Conservation (phyloP, 805 yeast species). For the Spathaspora boniae region DNA sequence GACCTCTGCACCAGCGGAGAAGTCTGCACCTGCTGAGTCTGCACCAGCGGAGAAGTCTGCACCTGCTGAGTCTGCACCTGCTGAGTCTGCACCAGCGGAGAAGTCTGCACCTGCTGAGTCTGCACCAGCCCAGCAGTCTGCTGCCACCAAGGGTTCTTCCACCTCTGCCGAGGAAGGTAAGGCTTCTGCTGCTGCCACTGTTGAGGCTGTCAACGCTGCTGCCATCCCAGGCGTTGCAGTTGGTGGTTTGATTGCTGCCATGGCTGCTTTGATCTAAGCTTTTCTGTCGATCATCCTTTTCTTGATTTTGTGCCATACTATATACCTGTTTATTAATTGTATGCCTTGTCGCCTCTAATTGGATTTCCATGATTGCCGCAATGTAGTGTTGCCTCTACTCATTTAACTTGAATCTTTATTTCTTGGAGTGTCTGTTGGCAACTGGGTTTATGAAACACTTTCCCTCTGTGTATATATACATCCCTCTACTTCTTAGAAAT, state of each 20-base stretch:
- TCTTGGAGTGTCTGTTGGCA: too few relatives aligned
- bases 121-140: background rate
- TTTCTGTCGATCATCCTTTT: too few relatives aligned
- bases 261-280: slow-evolving; percentile 8
- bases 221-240: slow-evolving; percentile 5
- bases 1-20: slow-evolving; percentile 1
- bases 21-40: slow-evolving; percentile 1
- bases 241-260: slow-evolving; percentile 8
- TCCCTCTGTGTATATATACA: too few relatives aligned
- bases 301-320: too few relatives aligned
- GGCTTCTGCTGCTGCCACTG: background rate
- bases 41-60: background rate
- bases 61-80: slow-evolving; percentile 93
- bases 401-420: too few relatives aligned
- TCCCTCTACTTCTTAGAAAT: too few relatives aligned
- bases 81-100: slow-evolving; percentile 43
- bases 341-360: too few relatives aligned
- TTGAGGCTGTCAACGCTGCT: slow-evolving; percentile 5
- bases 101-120: background rate
- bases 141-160: background rate
- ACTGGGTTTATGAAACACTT: too few relatives aligned
- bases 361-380: too few relatives aligned
- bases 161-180: background rate
- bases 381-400: too few relatives aligned
- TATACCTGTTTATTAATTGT: too few relatives aligned